Base-by-base conservation (phyloP, 1,139 yeast genomes). In the Yamadazyma sp. region DNA sequence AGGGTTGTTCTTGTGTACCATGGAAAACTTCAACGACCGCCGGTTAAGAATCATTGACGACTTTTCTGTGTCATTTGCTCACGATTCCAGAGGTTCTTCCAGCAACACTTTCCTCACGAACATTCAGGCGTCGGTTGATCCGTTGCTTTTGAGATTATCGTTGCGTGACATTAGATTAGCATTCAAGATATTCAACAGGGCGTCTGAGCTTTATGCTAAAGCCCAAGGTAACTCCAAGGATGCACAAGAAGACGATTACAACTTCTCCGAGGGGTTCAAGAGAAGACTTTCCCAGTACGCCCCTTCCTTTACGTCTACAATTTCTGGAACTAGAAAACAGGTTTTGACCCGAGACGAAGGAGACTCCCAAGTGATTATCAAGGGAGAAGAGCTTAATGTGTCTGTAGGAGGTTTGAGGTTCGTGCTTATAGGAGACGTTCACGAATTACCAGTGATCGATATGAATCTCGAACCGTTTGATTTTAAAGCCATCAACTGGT, bases 381-480 rank as follows among this genome's bases (percentile, higher is more conserved):
- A 80, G 42, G 90, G 86, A 0, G 98, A 92, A 59, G 82, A 79
- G 34, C 61, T 92, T 39, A 70, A 63, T 34, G 85, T 85, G 0
- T 80, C 80, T 36, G 63, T 89, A 47, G 94, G 88, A 16, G 98
- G 98, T 0, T 57, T 88, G 44, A 73, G 98, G 46, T 66, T 92
- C 44, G 95, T 94, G 2, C 66, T 92, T 35, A 88, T 94, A 51
- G 98, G 97, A 51, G 95, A 88, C 59, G 84, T 88, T 34, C 95
- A 92, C 56, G 98, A 92, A 58, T 71, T 94, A 44, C 98, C 99
- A 0, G 85, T 92, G 30, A 55, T 89, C 13, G 98, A 94, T 61
- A 69, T 88, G 75, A 78, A 78, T 42, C 70, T 90, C 6, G 77
- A 81, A 45, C 85, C 95, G 1, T 89, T 92, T 59, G 78, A 80